A percentile compares a stretch with the other conserved stretches of the same genome.
Conservation (phyloP, 176 grass and related monocot species). For the Alloteropsis semialata region DNA sequence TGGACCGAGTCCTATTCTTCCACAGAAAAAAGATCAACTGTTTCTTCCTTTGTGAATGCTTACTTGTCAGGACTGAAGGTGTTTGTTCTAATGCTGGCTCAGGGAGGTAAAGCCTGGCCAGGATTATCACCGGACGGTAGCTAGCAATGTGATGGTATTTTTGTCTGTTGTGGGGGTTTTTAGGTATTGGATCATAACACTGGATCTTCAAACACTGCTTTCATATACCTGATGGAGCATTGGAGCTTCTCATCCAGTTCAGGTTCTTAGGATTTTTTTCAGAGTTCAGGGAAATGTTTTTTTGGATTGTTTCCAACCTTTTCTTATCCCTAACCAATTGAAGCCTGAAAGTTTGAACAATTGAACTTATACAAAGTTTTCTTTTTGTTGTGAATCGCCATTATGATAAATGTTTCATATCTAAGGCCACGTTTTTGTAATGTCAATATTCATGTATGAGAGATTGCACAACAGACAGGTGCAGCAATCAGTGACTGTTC, state of each 20-base stretch:
- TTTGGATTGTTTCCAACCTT: too few relatives aligned
- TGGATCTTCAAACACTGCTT: constrained; percentile 66
- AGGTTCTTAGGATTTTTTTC: constrained; percentile 42
- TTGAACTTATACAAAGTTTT: not conserved
- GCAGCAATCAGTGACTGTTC: not conserved
- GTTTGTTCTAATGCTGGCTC: too few relatives aligned
- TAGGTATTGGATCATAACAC: constrained; percentile 71
- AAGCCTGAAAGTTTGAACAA: not conserved
- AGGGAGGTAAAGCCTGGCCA: too few relatives aligned
- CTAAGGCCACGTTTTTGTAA: not conserved
- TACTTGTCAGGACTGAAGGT: too few relatives aligned
- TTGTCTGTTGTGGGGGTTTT: not conserved
- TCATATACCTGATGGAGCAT: constrained; percentile 62
- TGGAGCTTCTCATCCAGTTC: constrained; percentile 73
- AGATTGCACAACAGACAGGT: not conserved
- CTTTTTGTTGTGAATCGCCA: not conserved
- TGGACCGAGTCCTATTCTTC: too few relatives aligned
- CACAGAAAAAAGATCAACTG: too few relatives aligned
- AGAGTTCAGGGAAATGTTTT: too few relatives aligned
- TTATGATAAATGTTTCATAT: not conserved
- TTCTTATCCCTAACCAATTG: not conserved
- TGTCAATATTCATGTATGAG: not conserved
- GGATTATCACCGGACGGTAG: too few relatives aligned
- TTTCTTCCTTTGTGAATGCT: too few relatives aligned
- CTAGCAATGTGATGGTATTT: too few relatives aligned